A percentile compares a stretch with the other conserved stretches of the same genome.
phyloP scores from a whole-genome alignment of 352 stramenopile genomes.

The Phytophthora citricola region DNA sequence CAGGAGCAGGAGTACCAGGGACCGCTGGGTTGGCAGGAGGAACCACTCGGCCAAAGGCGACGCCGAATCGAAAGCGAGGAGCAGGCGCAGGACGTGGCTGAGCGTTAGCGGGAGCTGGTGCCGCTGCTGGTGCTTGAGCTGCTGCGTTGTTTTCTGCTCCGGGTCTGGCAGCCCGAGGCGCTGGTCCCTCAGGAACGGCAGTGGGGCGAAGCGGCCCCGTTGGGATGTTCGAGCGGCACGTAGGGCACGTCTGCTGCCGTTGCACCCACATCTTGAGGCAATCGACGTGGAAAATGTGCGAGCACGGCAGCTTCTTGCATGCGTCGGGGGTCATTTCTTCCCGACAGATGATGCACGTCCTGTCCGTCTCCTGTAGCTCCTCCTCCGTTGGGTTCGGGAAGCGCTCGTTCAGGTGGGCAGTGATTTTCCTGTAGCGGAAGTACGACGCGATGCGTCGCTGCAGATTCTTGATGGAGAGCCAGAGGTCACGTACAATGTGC shows the following conservation, averaged over 20 bases:
- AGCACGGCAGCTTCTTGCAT: conserved; percentile 97
- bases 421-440: conserved; percentile 95
- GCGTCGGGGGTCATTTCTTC: conserved; percentile 91
- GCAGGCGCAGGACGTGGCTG: conserved; percentile 24
- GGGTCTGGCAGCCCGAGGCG: conserved; percentile 29
- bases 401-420: conserved; percentile 95
- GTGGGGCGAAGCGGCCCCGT: conserved; percentile 57
- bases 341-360: conserved; percentile 97
- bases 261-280: conserved; percentile 99
- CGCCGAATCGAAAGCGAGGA: conserved; percentile 40
- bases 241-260: conserved; percentile 98
- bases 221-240: conserved; percentile 96
- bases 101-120: conserved; percentile 12
- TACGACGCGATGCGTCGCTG: conserved; percentile 86
- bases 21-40: conserved; percentile 19
- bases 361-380: conserved; percentile 93
- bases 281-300: conserved; percentile 97
- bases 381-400: conserved; percentile 95
- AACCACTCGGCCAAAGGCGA: conserved; percentile 37
- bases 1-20: conserved; percentile 12
- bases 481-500: conserved; percentile 97
- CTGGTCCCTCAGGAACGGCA: conserved; percentile 38
- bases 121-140: conserved; percentile 19
- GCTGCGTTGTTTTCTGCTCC: conserved; percentile 30
- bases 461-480: conserved; percentile 91